Base-by-base conservation (phyloP, 306 rosid species). In the Trifolium pratense region DNA sequence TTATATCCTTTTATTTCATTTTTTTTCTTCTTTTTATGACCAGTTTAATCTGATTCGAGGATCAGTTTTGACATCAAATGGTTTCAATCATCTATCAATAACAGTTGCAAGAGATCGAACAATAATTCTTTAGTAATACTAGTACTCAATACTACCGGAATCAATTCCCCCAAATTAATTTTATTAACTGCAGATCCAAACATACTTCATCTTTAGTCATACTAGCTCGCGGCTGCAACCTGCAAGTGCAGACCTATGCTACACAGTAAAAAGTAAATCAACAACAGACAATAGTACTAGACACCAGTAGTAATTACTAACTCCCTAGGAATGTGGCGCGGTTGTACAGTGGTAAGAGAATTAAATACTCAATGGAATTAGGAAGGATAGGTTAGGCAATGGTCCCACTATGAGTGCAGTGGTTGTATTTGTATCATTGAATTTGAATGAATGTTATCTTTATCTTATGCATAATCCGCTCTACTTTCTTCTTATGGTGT, bases 351-450 rank as follows among this genome's bases (percentile, higher is more conserved):
- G 20, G 3, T 42, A 42, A 63, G 17, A 63, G 11, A 42, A 66
- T 15, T 20, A 18, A 32, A 32, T 51, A 69, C 34, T 68, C 49
- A 46, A 68, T 1, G 7, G 2, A 39, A 46, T 4, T n/a, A 67
- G 21, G 40, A 34, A 45, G 40, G 74, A 51, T 69, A 34, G 63
- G 34, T 31, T 69, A 52, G 62, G 75, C 49, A 21, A 34, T 9
- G 61, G 45, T 57, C 48, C 48, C 31, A 68, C 46, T 9, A 13
- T 0, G 9, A 20, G 62, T 32, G 21, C 15, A 51, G 29, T 12
- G 11, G 16, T 69, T 69, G 56, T 1, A 34, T 26, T 26, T n/a
- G 31, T 42, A 46, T 20, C 71, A 76, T 57, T 68, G 5, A 68
- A 65, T 75, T 57, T 68, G 9, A 68, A 66, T 75, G n/a, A 46